Base-by-base conservation (phyloP, 2,329 filamentous ascomycete genomes). In the Ophiosphaerella korrae region DNA sequence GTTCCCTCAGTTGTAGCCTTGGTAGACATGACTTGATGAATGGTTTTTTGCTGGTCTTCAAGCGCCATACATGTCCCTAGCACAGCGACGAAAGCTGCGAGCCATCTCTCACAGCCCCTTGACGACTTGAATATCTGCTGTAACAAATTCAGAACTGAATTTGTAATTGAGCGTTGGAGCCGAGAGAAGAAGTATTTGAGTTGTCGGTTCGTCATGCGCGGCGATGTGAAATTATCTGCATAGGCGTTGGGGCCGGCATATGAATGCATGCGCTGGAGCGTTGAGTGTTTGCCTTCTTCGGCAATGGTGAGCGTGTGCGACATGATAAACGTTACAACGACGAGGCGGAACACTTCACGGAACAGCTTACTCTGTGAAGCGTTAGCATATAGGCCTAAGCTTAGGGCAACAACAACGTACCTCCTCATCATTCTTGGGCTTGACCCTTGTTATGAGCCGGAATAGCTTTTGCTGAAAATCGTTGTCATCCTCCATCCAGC, bases 261-360 rank as follows among this genome's bases (percentile, higher is more conserved):
- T 16, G 73, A 73, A 26, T 69, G 71, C 53, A 80, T 69, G 21
- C 70, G 67, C 21, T 63, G 61, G n/a, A 79, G 66, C 14, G 74
- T 68, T 5, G 62, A 50, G 14, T 57, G 57, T 21, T 76, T 72
- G 23, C 67, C 71, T 50, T 74, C 68, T 48, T 76, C 71, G 21
- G 71, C 67, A 23, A 81, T 75, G 33, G 74, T 78, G 29, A 80
- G 62, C 5, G 77, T 76, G 55, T 77, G 78, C 29, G 73, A 74
- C 76, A 80, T 79, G 52, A 80, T 80, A 58, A 76, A 79, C 1
- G 78, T 80, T 39, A 75, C 71, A 3, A 80, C 68, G 29, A 78
- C 71, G 58, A 81, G 75, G 37, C 77, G 75, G 45, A 76, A 69
- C 42, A 80, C 72, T 45, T 77, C 73, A 32, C 68, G 67, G 37